phyloP scores from a whole-genome alignment of 2,329 filamentous ascomycete genomes.

The Alternaria sp. region DNA sequence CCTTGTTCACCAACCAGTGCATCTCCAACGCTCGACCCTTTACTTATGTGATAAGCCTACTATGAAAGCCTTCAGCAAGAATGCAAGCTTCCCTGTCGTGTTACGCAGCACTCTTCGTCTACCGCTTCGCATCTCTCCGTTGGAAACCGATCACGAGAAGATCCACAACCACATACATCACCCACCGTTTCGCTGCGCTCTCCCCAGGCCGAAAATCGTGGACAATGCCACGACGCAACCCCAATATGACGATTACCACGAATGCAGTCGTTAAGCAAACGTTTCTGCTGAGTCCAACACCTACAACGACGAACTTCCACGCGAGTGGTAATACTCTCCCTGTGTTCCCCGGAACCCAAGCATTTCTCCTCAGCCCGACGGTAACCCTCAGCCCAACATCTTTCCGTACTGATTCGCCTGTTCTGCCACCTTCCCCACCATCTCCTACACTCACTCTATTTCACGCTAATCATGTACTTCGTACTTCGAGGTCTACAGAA shows the following conservation, averaged over 20 bases:
- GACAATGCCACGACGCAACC: not conserved
- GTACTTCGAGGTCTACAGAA: not conserved
- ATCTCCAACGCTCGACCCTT: not conserved
- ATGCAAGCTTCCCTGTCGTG: not conserved
- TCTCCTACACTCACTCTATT: not conserved
- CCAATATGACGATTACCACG: not conserved
- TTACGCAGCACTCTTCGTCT: not conserved
- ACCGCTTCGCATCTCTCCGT: not conserved
- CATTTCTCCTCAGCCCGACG: constrained; percentile 8
- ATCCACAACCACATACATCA: not conserved
- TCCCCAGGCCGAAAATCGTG: not conserved
- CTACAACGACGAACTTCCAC: not conserved
- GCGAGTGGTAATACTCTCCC: not conserved
- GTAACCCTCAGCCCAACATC: not conserved
- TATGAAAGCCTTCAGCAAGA: not conserved
- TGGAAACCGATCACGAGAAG: not conserved
- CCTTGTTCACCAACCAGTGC: not conserved
- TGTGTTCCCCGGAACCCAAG: not conserved
- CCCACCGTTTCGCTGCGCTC: no score
- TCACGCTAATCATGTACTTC: not conserved
- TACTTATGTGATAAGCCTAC: not conserved
- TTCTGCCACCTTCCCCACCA: not conserved
- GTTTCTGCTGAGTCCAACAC: constrained; percentile 7
- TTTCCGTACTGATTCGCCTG: not conserved
- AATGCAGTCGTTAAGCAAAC: not conserved